Evolutionary conservation across 306 rosid species (phyloP).

Genomic region (Prunus salicina): DNA sequence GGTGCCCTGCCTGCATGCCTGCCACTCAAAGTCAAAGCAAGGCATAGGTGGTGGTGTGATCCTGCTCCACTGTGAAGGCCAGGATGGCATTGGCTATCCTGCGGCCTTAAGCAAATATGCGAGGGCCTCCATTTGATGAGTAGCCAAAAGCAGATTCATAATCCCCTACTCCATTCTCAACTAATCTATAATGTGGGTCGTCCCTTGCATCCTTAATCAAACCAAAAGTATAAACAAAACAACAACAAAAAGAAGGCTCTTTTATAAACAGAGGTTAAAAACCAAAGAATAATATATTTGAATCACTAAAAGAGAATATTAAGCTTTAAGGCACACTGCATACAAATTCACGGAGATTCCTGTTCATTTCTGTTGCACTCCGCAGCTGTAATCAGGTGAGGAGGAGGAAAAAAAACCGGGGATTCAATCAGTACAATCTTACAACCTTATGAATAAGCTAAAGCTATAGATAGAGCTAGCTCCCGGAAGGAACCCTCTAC

Average conservation of each 20-base stretch:
- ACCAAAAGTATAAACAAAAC: background rate
- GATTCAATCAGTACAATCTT: background rate
- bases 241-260: background rate
- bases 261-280: background rate
- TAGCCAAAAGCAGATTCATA: constrained; percentile 52
- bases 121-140: constrained; percentile 58
- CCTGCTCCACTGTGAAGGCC: constrained; percentile 38
- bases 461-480: background rate
- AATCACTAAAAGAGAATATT: background rate
- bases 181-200: constrained; percentile 53
- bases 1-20: too few relatives aligned
- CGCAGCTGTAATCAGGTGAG: background rate
- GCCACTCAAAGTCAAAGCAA: constrained; percentile 31
- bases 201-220: constrained; percentile 49
- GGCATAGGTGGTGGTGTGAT: constrained; percentile 50
- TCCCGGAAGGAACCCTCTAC: background rate
- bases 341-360: constrained; percentile 43
- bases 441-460: background rate
- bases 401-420: background rate
- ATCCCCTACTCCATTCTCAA: constrained; percentile 54
- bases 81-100: constrained; percentile 39
- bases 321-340: background rate
- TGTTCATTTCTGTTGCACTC: background rate
- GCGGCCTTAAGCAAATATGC: constrained; percentile 59
- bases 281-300: background rate